Evolutionary conservation across 140 eudicot species (phyloP).

Genomic region (Bidens hawaiensis): DNA sequence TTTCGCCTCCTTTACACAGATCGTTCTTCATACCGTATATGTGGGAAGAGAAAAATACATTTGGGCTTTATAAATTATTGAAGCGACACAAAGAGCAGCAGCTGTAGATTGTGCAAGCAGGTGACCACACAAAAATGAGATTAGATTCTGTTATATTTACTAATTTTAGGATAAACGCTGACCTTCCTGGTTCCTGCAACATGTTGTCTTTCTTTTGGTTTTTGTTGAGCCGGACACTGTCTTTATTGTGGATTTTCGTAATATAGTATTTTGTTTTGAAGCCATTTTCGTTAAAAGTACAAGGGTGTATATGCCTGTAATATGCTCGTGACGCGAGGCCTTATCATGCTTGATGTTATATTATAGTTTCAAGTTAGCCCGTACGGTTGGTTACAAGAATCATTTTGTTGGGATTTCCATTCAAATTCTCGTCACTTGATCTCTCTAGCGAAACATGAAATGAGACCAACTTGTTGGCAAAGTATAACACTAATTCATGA

Average conservation of each 20-base stretch:
- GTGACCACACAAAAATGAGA: conserved; percentile 8
- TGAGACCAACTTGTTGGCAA: too few relatives aligned
- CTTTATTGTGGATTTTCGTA: neutral
- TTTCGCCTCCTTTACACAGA: conserved; percentile 79
- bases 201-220: neutral
- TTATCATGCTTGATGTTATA: neutral
- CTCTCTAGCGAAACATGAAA: too few relatives aligned
- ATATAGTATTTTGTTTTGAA: neutral
- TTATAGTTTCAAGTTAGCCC: neutral
- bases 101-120: conserved; percentile 21
- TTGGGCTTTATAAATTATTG: conserved; percentile 77
- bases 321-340: neutral
- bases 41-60: conserved; percentile 82
- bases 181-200: conserved; percentile 7
- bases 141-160: conserved; percentile 5
- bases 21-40: conserved; percentile 83
- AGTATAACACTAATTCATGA: too few relatives aligned
- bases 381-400: too few relatives aligned
- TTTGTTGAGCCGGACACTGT: neutral
- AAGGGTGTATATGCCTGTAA: neutral
- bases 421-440: too few relatives aligned
- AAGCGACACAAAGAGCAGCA: conserved; percentile 56
- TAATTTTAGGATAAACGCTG: conserved; percentile 6
- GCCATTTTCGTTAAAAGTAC: neutral
- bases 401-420: too few relatives aligned